Percentiles rank a stretch among this genome's conserved stretches.
Conservation (phyloP, 129 eudicot species). For the Artemisia annua region DNA sequence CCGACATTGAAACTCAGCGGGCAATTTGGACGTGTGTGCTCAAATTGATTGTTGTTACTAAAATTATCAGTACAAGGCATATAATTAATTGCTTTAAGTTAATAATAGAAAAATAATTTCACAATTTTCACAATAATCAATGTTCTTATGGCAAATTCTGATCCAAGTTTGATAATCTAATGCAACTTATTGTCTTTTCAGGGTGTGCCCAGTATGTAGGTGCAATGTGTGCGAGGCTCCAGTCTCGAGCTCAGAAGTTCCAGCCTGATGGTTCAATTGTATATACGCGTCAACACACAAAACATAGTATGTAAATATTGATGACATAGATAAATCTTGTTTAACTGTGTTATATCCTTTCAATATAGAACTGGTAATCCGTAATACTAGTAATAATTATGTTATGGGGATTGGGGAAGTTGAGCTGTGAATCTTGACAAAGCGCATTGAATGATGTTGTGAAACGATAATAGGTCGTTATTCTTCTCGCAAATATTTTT, state of each 20-base stretch:
- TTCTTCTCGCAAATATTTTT: too few relatives aligned
- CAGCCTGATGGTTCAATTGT: constrained; percentile 36
- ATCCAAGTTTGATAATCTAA: constrained; percentile 19
- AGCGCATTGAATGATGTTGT: too few relatives aligned
- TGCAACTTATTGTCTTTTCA: constrained; percentile 17
- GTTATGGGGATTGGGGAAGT: neutral
- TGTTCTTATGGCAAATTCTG: too few relatives aligned
- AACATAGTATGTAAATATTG: constrained; percentile 39
- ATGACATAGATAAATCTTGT: constrained; percentile 29
- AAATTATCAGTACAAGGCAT: neutral
- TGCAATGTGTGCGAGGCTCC: constrained; percentile 54
- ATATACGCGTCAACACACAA: constrained; percentile 22
- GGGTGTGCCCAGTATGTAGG: constrained; percentile 73
- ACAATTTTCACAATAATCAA: neutral
- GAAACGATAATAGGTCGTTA: too few relatives aligned
- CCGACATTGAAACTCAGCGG: neutral
- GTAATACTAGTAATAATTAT: neutral
- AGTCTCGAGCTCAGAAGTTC: constrained; percentile 34
- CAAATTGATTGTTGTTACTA: neutral
- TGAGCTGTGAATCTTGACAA: neutral
- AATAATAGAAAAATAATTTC: neutral
- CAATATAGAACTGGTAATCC: neutral
- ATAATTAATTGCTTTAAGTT: neutral
- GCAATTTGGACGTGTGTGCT: neutral
- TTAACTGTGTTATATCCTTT: neutral